phyloP scores from a whole-genome alignment of 176 grass and related monocot species.

The Cenchrus americanus region DNA sequence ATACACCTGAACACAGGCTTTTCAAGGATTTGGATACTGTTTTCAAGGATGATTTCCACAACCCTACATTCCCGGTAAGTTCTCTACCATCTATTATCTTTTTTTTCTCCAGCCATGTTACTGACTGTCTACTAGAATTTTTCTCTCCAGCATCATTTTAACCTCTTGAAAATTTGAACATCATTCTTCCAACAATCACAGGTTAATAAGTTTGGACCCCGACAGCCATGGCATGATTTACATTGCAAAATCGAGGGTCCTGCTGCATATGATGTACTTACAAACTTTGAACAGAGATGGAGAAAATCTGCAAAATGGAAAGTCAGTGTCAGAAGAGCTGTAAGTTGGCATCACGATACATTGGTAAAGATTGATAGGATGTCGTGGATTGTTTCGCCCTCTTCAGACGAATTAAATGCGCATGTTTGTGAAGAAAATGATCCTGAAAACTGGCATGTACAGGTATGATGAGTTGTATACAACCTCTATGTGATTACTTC shows the following conservation, averaged over 20 bases:
- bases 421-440: constrained; percentile 70
- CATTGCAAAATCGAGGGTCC: constrained; percentile 94
- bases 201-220: constrained; percentile 64
- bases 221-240: constrained; percentile 95
- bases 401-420: constrained; percentile 48
- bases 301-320: constrained; percentile 84
- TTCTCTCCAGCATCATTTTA: not conserved
- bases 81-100: not conserved
- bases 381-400: constrained; percentile 87
- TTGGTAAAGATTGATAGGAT: constrained; percentile 83
- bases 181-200: constrained; percentile 24
- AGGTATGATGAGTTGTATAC: constrained; percentile 50
- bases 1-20: constrained; percentile 77
- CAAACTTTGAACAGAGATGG: constrained; percentile 95
- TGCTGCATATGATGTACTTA: constrained; percentile 86
- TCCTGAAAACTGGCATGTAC: constrained; percentile 89
- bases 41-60: constrained; percentile 85
- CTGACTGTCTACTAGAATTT: not conserved
- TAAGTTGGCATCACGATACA: constrained; percentile 78
- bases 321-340: constrained; percentile 72
- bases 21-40: constrained; percentile 77
- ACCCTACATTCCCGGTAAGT: constrained; percentile 83
- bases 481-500: constrained; percentile 5
- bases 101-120: not conserved
- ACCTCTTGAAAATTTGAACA: constrained; percentile 6